Conservation (phyloP, 2,329 filamentous ascomycete species). For the Colletotrichum horii region DNA sequence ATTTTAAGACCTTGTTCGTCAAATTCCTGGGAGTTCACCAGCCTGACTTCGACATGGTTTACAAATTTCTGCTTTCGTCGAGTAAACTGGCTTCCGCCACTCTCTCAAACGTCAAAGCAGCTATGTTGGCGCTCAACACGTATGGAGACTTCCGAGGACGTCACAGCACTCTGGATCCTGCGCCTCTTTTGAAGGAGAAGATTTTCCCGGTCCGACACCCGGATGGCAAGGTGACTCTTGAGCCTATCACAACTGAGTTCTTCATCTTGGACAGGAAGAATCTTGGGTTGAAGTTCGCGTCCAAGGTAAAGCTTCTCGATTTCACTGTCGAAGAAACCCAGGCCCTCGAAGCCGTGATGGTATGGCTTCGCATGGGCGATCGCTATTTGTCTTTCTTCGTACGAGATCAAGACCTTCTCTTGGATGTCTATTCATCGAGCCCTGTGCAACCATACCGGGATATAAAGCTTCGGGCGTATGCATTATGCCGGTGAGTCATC, state of each 20-base stretch:
- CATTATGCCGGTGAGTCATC: neutral
- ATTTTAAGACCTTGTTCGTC: neutral
- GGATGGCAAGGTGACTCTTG: neutral
- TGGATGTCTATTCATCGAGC: neutral
- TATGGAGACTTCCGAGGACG: neutral
- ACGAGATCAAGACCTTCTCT: neutral
- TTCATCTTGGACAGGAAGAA: neutral
- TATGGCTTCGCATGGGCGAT: neutral
- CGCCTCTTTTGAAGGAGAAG: neutral
- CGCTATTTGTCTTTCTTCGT: neutral
- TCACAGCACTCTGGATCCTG: neutral
- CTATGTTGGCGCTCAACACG: neutral
- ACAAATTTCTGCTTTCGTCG: neutral
- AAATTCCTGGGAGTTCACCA: neutral
- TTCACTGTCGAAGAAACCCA: neutral
- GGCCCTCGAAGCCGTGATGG: neutral
- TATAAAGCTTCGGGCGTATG: neutral
- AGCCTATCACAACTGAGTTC: neutral
- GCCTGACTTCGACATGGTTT: neutral
- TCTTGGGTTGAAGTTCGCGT: neutral
- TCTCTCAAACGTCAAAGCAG: neutral
- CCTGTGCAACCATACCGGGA: neutral
- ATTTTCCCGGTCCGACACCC: neutral
- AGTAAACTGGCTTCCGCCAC: neutral
- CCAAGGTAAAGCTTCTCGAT: neutral